These are phyloP conservation scores for Prunella vulgaris DNA, from an alignment of 257 asterid species.

Conservation along the genomic window DNA sequence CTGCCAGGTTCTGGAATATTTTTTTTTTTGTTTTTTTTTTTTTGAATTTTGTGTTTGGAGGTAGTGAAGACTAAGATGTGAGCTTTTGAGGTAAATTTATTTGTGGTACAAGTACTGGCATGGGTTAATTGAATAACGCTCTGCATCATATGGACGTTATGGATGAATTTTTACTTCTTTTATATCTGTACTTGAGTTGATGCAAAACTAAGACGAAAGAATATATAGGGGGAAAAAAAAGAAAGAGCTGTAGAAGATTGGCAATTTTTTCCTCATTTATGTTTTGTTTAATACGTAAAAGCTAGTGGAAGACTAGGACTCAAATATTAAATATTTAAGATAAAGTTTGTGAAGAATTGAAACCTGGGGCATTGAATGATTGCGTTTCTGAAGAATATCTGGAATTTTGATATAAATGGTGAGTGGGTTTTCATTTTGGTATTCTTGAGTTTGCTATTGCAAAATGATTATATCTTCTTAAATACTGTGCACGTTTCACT, in stretches of 20 bases:
- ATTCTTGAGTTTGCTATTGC: not conserved
- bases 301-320: constrained; percentile 6
- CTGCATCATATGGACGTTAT: not conserved
- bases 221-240: not conserved
- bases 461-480: not conserved
- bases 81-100: not conserved
- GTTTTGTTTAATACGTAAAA: not conserved
- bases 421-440: constrained; percentile 11
- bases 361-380: constrained; percentile 12
- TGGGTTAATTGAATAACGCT: constrained; percentile 7
- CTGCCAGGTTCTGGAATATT: constrained; percentile 39
- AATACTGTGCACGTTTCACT: not conserved
- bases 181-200: not conserved
- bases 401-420: not conserved
- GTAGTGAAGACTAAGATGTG: not conserved
- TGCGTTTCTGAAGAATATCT: not conserved
- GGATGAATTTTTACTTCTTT: not conserved
- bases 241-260: not conserved
- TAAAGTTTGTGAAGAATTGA: constrained; percentile 11
- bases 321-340: not conserved
- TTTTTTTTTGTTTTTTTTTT: not conserved
- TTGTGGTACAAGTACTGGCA: constrained; percentile 6
- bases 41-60: not conserved
- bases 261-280: not conserved
- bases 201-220: not conserved